Evolutionary conservation across 768 basidiomycete species (phyloP).

Genomic region (Inosperma sp.): DNA sequence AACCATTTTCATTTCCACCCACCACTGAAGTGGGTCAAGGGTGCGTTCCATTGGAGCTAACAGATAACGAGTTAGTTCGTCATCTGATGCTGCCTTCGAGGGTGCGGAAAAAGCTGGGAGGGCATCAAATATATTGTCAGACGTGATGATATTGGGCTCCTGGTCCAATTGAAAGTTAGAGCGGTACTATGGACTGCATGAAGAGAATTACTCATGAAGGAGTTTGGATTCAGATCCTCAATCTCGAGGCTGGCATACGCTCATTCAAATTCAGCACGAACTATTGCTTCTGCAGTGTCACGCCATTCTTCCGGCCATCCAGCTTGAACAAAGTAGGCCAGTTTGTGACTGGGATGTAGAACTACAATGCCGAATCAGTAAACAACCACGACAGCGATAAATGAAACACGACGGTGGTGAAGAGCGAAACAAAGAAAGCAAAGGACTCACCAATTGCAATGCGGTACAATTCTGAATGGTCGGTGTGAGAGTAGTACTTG

Average conservation of each 20-base stretch:
- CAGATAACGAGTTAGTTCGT: background rate
- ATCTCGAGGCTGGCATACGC: background rate
- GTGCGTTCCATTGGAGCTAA: background rate
- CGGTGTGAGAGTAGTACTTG: conserved; percentile 28
- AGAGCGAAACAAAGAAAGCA: background rate
- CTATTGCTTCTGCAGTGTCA: background rate
- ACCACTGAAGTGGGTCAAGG: too few species aligned
- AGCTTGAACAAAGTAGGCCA: background rate
- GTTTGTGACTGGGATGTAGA: conserved; percentile 1
- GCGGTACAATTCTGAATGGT: conserved; percentile 26
- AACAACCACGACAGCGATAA: background rate
- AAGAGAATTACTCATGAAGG: background rate
- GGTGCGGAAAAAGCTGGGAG: background rate
- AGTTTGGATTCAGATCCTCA: background rate
- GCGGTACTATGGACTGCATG: background rate
- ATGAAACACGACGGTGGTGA: too few species aligned
- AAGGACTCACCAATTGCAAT: conserved; percentile 29
- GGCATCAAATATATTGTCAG: background rate
- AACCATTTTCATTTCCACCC: conserved; percentile 13
- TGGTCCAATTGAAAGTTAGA: background rate
- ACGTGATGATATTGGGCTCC: background rate
- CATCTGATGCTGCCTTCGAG: too few species aligned
- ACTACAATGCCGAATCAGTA: background rate
- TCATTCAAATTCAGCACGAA: background rate
- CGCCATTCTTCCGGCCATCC: background rate